Conservation (phyloP, 768 basidiomycete genomes). For the Hygrophorus pudorinus region DNA sequence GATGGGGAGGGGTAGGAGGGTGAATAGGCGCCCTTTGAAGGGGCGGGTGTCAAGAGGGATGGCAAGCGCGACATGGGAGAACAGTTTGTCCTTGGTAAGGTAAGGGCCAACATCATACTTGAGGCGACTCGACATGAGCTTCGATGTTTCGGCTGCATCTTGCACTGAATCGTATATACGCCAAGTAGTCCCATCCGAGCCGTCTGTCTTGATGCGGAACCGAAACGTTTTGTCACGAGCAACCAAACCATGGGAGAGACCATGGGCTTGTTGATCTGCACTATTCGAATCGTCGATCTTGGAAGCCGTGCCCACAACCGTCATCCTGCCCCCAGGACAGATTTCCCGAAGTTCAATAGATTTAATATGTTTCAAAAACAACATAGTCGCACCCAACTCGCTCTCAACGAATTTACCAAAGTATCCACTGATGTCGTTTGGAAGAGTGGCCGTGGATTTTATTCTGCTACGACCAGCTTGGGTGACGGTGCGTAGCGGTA, state of each 20-base stretch:
- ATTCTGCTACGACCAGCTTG: slow-evolving; percentile 18
- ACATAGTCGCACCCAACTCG: slow-evolving; percentile 29
- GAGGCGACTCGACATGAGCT: slow-evolving; percentile 8
- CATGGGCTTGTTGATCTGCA: slow-evolving; percentile 10
- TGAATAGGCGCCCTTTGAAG: slow-evolving; percentile 33
- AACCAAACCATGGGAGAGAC: slow-evolving; percentile 2
- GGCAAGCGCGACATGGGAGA: slow-evolving; percentile 28
- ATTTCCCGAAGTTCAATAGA: slow-evolving; percentile 31
- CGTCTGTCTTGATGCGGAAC: slow-evolving; percentile 21
- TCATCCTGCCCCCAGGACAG: slow-evolving; percentile 6
- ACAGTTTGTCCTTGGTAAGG: slow-evolving; percentile 31
- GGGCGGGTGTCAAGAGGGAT: slow-evolving; percentile 14
- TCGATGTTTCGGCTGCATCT: slow-evolving; percentile 14
- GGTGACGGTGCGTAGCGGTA: slow-evolving; percentile 30
- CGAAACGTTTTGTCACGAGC: slow-evolving; percentile 9
- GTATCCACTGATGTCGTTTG: slow-evolving; percentile 24
- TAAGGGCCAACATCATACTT: background rate
- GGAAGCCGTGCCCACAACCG: background rate
- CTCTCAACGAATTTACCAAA: slow-evolving; percentile 25
- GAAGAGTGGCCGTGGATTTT: slow-evolving; percentile 21
- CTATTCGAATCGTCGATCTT: background rate
- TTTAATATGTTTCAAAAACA: slow-evolving; percentile 32
- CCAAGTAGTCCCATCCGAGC: slow-evolving; percentile 17
- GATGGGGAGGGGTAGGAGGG: slow-evolving; percentile 38
- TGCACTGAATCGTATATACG: slow-evolving; percentile 14